Conservation (phyloP, 2,329 filamentous ascomycete genomes). For the Boeremia lycopersici region DNA sequence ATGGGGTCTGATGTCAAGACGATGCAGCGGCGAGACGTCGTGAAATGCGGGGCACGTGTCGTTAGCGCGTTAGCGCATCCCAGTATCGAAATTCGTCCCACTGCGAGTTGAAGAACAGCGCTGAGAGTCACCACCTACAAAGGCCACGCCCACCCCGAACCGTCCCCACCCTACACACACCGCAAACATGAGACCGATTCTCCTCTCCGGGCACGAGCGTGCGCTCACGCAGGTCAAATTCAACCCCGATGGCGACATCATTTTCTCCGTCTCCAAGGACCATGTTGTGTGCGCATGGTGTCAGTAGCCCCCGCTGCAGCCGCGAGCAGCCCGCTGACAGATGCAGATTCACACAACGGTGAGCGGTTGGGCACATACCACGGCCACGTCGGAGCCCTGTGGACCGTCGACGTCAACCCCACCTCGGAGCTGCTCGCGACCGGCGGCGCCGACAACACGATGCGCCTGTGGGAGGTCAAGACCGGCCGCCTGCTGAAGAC, state of each 20-base stretch:
- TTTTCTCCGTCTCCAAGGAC: constrained; percentile 96
- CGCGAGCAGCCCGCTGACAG: constrained; percentile 27
- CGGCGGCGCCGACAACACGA: constrained; percentile 97
- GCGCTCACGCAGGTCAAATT: constrained; percentile 93
- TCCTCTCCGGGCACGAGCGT: constrained; percentile 95
- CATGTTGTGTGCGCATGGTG: constrained; percentile 96
- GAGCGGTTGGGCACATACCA: constrained; percentile 94
- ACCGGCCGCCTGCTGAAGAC: constrained; percentile 91
- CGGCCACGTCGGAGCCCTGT: constrained; percentile 96
- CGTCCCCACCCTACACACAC: constrained; percentile 18
- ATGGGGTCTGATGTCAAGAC: background rate
- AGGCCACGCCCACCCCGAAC: constrained; percentile 27
- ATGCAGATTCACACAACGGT: constrained; percentile 80
- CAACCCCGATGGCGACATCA: constrained; percentile 85
- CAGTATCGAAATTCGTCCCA: constrained; percentile 7
- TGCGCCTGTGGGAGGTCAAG: constrained; percentile 95
- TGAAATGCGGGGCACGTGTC: constrained; percentile 20
- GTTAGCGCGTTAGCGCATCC: constrained; percentile 15
- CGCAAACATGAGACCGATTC: constrained; percentile 84
- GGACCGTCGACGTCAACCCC: constrained; percentile 97
- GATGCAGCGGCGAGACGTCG: background rate
- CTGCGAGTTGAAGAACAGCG: constrained; percentile 2
- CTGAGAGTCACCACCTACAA: constrained; percentile 33
- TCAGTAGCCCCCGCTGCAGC: constrained; percentile 26
- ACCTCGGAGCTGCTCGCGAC: constrained; percentile 90